These are phyloP conservation scores for Amanita exitialis DNA, from an alignment of 768 basidiomycete genomes.

Conservation along the genomic window DNA sequence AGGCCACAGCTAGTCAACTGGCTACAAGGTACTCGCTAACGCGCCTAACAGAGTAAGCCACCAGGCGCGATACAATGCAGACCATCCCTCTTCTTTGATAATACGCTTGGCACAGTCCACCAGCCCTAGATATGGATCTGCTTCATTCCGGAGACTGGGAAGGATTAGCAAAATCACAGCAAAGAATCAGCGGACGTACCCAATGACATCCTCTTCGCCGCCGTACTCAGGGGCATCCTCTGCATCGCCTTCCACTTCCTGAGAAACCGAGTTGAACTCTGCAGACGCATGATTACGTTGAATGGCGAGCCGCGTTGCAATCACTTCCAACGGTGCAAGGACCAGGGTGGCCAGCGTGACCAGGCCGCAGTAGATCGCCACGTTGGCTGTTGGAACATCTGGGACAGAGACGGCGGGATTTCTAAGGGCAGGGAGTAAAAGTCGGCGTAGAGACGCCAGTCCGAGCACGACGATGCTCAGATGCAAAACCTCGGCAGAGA, in stretches of 20 bases:
- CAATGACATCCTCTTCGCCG: constrained; percentile 81
- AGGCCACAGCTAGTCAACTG: no score
- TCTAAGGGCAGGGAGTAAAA: constrained; percentile 32
- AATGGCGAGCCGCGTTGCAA: constrained; percentile 67
- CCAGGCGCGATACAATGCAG: constrained; percentile 73
- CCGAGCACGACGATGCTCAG: constrained; percentile 35
- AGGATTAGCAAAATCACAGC: background rate
- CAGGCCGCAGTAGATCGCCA: constrained; percentile 47
- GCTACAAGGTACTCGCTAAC: constrained; percentile 45
- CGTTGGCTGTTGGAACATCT: constrained; percentile 38
- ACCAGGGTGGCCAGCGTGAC: constrained; percentile 45
- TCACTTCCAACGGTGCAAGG: constrained; percentile 73
- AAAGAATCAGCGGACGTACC: constrained; percentile 31
- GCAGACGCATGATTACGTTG: constrained; percentile 76
- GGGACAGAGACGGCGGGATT: constrained; percentile 20
- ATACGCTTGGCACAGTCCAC: constrained; percentile 71
- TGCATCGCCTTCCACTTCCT: constrained; percentile 60
- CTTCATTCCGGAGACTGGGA: constrained; percentile 59
- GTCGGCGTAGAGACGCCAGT: constrained; percentile 35
- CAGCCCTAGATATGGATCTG: constrained; percentile 70
- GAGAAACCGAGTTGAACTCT: constrained; percentile 64
- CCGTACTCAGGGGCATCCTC: constrained; percentile 54
- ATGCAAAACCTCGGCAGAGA: constrained; percentile 47
- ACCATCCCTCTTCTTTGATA: constrained; percentile 68
- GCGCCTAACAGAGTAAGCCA: constrained; percentile 70